Conservation (phyloP, 371 early-diverging fungal genomes). For the Syncephalastrum monosporum region DNA sequence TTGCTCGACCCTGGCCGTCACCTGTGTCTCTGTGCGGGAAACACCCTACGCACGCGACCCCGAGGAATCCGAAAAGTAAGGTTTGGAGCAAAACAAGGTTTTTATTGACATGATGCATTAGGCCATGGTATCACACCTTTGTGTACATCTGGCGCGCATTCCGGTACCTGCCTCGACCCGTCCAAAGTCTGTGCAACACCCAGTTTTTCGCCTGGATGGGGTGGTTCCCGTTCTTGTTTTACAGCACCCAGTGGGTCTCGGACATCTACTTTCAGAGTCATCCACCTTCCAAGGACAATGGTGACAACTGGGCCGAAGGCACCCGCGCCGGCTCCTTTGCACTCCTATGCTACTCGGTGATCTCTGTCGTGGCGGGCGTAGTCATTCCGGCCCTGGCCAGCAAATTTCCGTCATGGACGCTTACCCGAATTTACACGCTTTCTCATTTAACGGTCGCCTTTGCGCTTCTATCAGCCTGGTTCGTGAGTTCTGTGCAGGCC, state of each 20-base stretch:
- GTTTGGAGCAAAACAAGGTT: too few species aligned
- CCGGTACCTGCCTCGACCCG: slow-evolving; percentile 55
- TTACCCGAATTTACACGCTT: slow-evolving; percentile 46
- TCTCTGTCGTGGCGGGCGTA: slow-evolving; percentile 61
- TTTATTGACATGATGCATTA: slow-evolving; percentile 22
- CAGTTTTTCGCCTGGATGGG: slow-evolving; percentile 89
- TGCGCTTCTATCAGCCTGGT: slow-evolving; percentile 55
- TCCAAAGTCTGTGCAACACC: slow-evolving; percentile 71
- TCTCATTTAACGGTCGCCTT: slow-evolving; percentile 58
- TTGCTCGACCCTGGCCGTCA: slow-evolving; percentile 44
- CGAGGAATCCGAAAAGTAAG: too few species aligned
- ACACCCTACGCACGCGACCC: too few species aligned
- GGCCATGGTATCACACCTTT: slow-evolving; percentile 52
- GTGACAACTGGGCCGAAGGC: slow-evolving; percentile 38
- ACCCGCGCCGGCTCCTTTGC: slow-evolving; percentile 75
- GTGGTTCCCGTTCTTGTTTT: slow-evolving; percentile 79
- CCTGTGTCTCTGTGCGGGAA: slow-evolving; percentile 28
- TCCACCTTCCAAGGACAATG: slow-evolving; percentile 18
- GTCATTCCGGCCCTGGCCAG: slow-evolving; percentile 56
- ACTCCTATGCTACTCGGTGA: slow-evolving; percentile 61
- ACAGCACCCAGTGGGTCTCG: slow-evolving; percentile 60
- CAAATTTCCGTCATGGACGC: too few species aligned
- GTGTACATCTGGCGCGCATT: slow-evolving; percentile 61
- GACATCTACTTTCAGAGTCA: slow-evolving; percentile 51
- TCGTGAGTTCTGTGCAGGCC: slow-evolving; percentile 42